These are phyloP conservation scores for Sugiyamaella novakii DNA, from an alignment of 1,139 yeast genomes.

Conservation along the genomic window DNA sequence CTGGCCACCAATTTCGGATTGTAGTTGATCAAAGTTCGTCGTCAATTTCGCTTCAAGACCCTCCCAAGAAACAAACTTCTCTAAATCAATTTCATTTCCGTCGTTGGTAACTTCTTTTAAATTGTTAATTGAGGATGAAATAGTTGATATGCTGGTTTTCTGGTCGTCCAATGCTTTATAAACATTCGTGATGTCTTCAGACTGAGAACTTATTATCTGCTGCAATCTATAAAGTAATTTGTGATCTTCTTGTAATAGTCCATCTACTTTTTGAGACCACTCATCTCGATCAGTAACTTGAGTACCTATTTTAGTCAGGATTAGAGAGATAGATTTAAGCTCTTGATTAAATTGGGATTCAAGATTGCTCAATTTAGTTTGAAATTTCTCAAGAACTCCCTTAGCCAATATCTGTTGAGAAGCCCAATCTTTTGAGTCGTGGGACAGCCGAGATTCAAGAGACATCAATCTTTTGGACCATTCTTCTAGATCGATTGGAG, in stretches of 20 bases:
- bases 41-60: conserved; percentile 18
- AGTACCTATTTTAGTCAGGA: conserved; percentile 12
- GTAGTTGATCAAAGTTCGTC: conserved; percentile 18
- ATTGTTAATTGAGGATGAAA: conserved; percentile 14
- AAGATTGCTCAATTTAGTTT: conserved; percentile 17
- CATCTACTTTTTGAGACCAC: conserved; percentile 22
- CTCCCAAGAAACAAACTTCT: conserved; percentile 20
- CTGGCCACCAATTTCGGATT: conserved; percentile 15
- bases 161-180: conserved; percentile 18
- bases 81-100: conserved; percentile 13
- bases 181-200: conserved; percentile 20
- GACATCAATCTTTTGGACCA: conserved; percentile 25
- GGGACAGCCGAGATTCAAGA: conserved; percentile 26
- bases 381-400: conserved; percentile 19
- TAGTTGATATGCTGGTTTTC: neutral
- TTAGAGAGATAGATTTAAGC: conserved; percentile 13
- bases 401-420: conserved; percentile 23
- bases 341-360: conserved; percentile 23
- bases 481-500: conserved; percentile 28
- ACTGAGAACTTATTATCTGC: conserved; percentile 16
- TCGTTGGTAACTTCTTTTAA: conserved; percentile 12
- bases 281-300: conserved; percentile 16
- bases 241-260: conserved; percentile 14
- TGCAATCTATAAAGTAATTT: conserved; percentile 11
- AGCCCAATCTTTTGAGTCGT: conserved; percentile 12